Conservation (phyloP, 805 yeast genomes). For the Starmerella davenportii region DNA sequence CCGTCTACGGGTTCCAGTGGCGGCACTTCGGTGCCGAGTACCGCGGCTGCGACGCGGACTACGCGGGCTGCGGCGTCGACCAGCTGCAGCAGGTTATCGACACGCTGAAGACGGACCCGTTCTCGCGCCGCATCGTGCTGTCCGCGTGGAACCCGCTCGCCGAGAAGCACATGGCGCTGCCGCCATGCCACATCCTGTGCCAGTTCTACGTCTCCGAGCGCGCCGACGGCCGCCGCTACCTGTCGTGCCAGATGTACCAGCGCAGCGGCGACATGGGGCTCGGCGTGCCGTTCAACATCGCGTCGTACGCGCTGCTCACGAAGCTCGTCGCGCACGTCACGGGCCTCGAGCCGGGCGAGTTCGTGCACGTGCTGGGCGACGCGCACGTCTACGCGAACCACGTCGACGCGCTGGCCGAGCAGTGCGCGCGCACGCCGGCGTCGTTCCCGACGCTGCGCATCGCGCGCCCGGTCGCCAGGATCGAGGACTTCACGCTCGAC, state of each 20-base stretch:
- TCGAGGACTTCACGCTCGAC: slow-evolving; percentile 77
- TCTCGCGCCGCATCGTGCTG: slow-evolving; percentile 82
- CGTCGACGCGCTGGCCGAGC: slow-evolving; percentile 74
- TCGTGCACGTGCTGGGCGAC: slow-evolving; percentile 90
- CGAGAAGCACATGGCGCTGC: slow-evolving; percentile 82
- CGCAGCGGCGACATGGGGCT: slow-evolving; percentile 98
- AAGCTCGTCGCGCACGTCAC: slow-evolving; percentile 93
- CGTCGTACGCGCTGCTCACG: slow-evolving; percentile 83
- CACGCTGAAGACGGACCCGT: slow-evolving; percentile 71
- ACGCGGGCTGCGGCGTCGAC: slow-evolving; percentile 75
- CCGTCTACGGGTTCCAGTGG: slow-evolving; percentile 99
- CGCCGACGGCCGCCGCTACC: slow-evolving; percentile 37
- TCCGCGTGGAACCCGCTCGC: slow-evolving; percentile 99
- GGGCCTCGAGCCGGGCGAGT: slow-evolving; percentile 88
- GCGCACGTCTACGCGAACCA: slow-evolving; percentile 91
- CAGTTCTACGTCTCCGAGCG: slow-evolving; percentile 79
- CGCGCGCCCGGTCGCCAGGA: slow-evolving; percentile 44
- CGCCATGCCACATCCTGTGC: slow-evolving; percentile 94
- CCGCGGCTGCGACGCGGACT: slow-evolving; percentile 69
- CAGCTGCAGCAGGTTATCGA: slow-evolving; percentile 67
- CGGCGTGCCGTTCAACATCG: slow-evolving; percentile 98
- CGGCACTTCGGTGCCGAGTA: slow-evolving; percentile 96
- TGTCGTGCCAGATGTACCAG: slow-evolving; percentile 82
- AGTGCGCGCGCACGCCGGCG: slow-evolving; percentile 55
- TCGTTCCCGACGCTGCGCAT: slow-evolving; percentile 64